Conservation (phyloP, 2,329 filamentous ascomycete species). For the Chrysoporthe puriensis region DNA sequence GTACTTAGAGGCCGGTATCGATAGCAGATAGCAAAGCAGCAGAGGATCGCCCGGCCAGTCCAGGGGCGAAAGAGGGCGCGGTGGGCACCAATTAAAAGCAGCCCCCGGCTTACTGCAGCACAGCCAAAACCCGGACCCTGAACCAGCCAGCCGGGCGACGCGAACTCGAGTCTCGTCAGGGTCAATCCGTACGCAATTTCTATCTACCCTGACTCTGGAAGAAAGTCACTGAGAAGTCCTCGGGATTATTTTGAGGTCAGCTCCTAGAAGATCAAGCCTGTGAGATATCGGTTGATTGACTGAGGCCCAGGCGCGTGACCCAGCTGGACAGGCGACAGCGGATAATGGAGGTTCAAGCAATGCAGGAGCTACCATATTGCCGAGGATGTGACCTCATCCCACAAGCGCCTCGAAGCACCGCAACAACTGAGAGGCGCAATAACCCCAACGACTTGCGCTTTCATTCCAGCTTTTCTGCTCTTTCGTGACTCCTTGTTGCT, state of each 20-base stretch:
- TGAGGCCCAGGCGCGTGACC: background rate
- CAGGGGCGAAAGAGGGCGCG: background rate
- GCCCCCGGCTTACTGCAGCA: background rate
- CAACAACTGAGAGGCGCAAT: background rate
- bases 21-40: background rate
- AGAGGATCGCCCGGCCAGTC: background rate
- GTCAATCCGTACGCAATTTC: background rate
- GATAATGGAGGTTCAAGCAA: conserved; percentile 23
- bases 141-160: background rate
- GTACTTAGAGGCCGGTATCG: conserved; percentile 2
- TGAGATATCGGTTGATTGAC: background rate
- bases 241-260: background rate
- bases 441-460: background rate
- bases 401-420: background rate
- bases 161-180: background rate
- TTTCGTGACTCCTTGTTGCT: background rate
- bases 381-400: conserved; percentile 26
- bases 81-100: background rate
- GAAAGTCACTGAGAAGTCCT: background rate
- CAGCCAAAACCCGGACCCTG: background rate
- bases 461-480: background rate
- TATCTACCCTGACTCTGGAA: background rate
- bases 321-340: conserved; percentile 11
- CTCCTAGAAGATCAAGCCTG: background rate
- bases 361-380: conserved; percentile 16